These are phyloP conservation scores for Cercophora sp. DNA, from an alignment of 495 filamentous ascomycete species.

Conservation along the genomic window DNA sequence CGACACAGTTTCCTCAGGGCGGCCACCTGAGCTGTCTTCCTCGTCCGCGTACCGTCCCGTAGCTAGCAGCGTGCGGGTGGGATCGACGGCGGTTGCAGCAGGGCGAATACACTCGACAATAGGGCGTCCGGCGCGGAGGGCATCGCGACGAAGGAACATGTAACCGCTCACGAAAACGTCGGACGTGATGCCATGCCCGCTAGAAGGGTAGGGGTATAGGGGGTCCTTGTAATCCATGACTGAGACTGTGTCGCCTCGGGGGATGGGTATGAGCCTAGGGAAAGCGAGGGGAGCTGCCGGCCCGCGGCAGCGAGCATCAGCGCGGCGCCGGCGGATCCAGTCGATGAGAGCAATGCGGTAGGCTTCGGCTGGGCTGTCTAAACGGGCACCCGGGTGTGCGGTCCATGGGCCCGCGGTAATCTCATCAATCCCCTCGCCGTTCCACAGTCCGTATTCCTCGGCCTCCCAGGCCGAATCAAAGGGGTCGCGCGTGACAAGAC, in stretches of 20 bases:
- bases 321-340: slow-evolving; percentile 1
- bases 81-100: background rate
- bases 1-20: too few species aligned
- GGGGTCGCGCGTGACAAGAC: slow-evolving; percentile 1
- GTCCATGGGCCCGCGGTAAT: background rate
- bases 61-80: slow-evolving; percentile 7
- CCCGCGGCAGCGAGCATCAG: slow-evolving; percentile 2
- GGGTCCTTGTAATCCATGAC: slow-evolving; percentile 3
- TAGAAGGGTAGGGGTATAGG: slow-evolving; percentile 1
- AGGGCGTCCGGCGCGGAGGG: background rate
- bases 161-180: background rate
- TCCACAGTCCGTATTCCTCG: slow-evolving; percentile 1
- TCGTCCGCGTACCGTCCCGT: slow-evolving; percentile 10
- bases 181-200: background rate
- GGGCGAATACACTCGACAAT: slow-evolving; percentile 10
- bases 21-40: background rate
- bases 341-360: background rate
- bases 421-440: background rate
- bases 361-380: slow-evolving; percentile 6
- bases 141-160: slow-evolving; percentile 6
- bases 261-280: slow-evolving; percentile 4
- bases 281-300: background rate
- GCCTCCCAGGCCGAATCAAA: background rate
- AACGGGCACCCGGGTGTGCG: background rate
- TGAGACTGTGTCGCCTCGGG: slow-evolving; percentile 1